phyloP scores from a whole-genome alignment of 345 rosid genomes.

The Syzygium aqueum region DNA sequence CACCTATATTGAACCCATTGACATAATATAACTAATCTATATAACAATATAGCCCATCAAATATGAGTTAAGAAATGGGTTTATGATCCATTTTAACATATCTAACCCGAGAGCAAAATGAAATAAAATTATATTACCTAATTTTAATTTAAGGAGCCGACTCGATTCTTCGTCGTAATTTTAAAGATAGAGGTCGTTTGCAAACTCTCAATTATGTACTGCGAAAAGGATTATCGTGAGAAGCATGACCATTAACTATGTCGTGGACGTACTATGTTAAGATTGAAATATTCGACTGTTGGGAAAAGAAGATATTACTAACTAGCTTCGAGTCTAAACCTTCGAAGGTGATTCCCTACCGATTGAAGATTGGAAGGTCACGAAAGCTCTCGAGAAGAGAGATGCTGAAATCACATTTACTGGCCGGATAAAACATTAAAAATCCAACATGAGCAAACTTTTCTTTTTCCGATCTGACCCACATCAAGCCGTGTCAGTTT shows the following conservation, averaged over 20 bases:
- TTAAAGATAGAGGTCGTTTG: background rate
- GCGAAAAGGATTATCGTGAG: background rate
- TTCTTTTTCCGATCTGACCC: background rate
- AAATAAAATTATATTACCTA: background rate
- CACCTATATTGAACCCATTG: too few relatives aligned
- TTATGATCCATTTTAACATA: too few relatives aligned
- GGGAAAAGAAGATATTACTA: rapidly evolving
- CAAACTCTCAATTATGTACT: background rate
- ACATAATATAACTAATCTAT: too few relatives aligned
- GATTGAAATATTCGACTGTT: too few relatives aligned
- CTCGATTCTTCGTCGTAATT: rapidly evolving
- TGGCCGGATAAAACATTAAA: background rate
- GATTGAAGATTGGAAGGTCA: background rate
- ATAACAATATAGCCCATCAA: too few relatives aligned
- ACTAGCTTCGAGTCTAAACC: rapidly evolving
- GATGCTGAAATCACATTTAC: background rate
- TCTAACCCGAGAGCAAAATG: too few relatives aligned
- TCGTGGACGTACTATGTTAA: background rate
- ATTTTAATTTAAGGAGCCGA: background rate
- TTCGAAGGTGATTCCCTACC: background rate
- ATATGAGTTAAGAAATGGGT: too few relatives aligned
- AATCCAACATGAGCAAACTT: background rate
- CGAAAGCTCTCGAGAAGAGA: background rate
- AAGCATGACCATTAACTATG: background rate
- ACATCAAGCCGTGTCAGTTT: background rate